These are phyloP conservation scores for Corymbia citriodora DNA, from an alignment of 441 rosid species.

Conservation along the genomic window DNA sequence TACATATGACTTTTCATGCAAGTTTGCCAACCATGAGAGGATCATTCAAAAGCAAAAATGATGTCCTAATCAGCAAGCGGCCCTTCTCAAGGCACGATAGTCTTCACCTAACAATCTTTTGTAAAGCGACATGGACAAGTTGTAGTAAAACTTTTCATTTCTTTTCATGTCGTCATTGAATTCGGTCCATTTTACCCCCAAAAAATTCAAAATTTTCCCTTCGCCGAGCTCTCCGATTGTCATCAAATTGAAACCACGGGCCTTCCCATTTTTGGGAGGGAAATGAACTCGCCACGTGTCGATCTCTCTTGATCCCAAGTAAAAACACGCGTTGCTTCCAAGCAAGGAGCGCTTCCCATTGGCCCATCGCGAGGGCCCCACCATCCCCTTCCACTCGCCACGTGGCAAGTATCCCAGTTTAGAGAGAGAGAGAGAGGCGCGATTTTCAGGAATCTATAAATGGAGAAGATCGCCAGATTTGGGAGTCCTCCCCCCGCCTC, in stretches of 20 bases:
- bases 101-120: neutral
- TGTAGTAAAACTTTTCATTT: neutral
- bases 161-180: neutral
- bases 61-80: neutral
- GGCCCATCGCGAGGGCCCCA: neutral
- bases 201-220: neutral
- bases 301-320: neutral
- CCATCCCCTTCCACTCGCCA: neutral
- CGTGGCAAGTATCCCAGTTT: neutral
- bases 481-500: too few relatives aligned
- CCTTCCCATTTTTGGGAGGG: neutral
- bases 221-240: neutral
- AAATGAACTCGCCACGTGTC: neutral
- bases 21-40: neutral
- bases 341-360: neutral
- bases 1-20: neutral
- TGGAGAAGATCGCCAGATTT: neutral
- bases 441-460: neutral
- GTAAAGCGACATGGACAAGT: accelerated
- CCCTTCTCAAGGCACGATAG: too few relatives aligned
- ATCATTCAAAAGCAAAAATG: neutral
- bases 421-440: neutral
- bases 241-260: neutral
- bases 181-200: too few relatives aligned
- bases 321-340: neutral